A percentile compares a stretch with the other conserved stretches of the same genome.
phyloP scores from a whole-genome alignment of 228 moss, liverwort and hornwort species.

The Sphagnum fallax region DNA sequence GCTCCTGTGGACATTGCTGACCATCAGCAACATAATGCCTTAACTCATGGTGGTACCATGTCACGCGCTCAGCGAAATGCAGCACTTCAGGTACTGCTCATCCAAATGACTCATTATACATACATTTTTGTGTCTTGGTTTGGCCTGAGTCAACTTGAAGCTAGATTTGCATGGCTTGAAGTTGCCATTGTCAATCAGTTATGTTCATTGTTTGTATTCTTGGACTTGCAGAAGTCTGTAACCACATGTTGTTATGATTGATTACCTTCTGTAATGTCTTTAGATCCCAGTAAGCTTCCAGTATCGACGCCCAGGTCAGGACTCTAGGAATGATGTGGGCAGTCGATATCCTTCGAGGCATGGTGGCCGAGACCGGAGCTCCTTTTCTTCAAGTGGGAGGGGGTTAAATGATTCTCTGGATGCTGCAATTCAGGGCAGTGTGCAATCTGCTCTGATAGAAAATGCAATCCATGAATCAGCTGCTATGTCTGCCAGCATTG shows the following conservation, averaged over 20 bases:
- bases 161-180: too few species aligned
- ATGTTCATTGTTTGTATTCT: too few species aligned
- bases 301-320: constrained; percentile 72
- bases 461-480: constrained; percentile 66
- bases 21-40: constrained; percentile 93
- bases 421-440: constrained; percentile 57
- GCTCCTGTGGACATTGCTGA: too few species aligned
- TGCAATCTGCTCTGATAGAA: constrained; percentile 68
- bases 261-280: neutral
- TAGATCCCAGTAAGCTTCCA: constrained; percentile 96
- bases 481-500: constrained; percentile 42
- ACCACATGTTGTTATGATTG: too few species aligned
- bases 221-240: too few species aligned
- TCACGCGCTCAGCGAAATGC: constrained; percentile 98
- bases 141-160: too few species aligned
- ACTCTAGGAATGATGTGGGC: constrained; percentile 37
- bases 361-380: constrained; percentile 57
- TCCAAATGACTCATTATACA: too few species aligned
- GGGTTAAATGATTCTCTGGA: constrained; percentile 49
- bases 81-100: constrained; percentile 64
- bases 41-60: constrained; percentile 90
- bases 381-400: constrained; percentile 17
- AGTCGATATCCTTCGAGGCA: constrained; percentile 40
- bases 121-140: too few species aligned
- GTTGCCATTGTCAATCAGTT: too few species aligned